Conservation (phyloP, 2,329 filamentous ascomycete genomes). For the Leptographium galeiforme region DNA sequence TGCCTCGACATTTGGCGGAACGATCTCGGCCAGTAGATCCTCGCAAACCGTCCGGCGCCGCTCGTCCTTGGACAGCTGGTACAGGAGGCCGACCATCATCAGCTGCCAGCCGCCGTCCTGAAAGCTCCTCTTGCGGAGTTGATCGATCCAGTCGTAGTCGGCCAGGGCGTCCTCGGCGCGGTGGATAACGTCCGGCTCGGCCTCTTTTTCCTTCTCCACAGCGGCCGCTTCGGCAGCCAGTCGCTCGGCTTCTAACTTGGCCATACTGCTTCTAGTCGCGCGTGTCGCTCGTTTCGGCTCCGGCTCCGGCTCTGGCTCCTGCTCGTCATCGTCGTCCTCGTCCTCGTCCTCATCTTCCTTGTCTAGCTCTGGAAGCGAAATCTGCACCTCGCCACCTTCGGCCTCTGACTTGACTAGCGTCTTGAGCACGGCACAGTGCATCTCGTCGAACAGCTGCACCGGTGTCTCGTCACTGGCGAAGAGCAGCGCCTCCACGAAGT, state of each 20-base stretch:
- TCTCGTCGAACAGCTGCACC: conserved; percentile 77
- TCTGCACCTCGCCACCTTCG: conserved; percentile 66
- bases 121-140: conserved; percentile 73
- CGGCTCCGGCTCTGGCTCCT: conserved; percentile 56
- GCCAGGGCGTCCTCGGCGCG: conserved; percentile 64
- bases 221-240: conserved; percentile 46
- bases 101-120: conserved; percentile 80
- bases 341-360: conserved; percentile 57
- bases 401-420: conserved; percentile 64
- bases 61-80: conserved; percentile 70
- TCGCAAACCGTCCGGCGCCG: conserved; percentile 61
- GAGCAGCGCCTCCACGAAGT: conserved; percentile 79
- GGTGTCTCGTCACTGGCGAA: conserved; percentile 60
- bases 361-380: conserved; percentile 63
- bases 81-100: conserved; percentile 73
- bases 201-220: conserved; percentile 33
- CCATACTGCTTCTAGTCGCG: conserved; percentile 74
- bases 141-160: conserved; percentile 72
- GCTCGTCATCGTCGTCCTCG: conserved; percentile 41
- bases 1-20: conserved; percentile 62
- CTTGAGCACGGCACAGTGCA: conserved; percentile 85
- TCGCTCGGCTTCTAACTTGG: conserved; percentile 64
- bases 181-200: conserved; percentile 40
- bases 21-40: conserved; percentile 65
- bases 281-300: conserved; percentile 54